phyloP scores from a whole-genome alignment of 352 stramenopile species.

The Phytophthora litchii region DNA sequence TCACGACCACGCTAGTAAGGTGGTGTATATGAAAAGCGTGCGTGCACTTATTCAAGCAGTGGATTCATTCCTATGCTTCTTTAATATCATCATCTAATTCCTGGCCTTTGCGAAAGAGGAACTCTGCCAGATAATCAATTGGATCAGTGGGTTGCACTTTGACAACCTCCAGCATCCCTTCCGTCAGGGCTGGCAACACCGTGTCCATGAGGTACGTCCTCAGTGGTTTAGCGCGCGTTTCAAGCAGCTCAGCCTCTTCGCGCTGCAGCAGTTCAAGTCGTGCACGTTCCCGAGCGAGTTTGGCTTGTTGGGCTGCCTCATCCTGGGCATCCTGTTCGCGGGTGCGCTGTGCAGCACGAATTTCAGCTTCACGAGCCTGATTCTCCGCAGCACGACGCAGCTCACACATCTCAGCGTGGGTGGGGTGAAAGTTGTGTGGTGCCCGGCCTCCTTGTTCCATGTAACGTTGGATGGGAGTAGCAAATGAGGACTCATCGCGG shows the following conservation, averaged over 20 bases:
- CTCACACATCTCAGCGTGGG: conserved; percentile 60
- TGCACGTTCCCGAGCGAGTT: conserved; percentile 57
- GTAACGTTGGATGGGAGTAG: conserved; percentile 66
- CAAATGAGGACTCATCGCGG: conserved; percentile 42
- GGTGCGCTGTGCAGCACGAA: conserved; percentile 36
- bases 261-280: conserved; percentile 76
- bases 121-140: conserved; percentile 89
- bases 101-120: conserved; percentile 82
- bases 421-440: conserved; percentile 87
- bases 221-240: conserved; percentile 79
- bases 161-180: conserved; percentile 89
- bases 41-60: conserved; percentile 11
- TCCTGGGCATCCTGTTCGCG: conserved; percentile 63
- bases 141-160: conserved; percentile 86
- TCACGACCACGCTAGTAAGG: conserved; percentile 15
- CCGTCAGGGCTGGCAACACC: conserved; percentile 81
- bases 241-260: conserved; percentile 83
- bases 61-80: conserved; percentile 27
- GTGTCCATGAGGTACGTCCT: conserved; percentile 86
- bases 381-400: conserved; percentile 50
- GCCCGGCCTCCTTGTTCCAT: conserved; percentile 72
- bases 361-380: conserved; percentile 55
- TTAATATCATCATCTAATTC: conserved; percentile 53
- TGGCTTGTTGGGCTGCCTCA: conserved; percentile 45
- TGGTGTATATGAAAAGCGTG: conserved; percentile 13